These are phyloP conservation scores for Mortierella sp. DNA, from an alignment of 371 early-diverging fungal species.

Conservation along the genomic window DNA sequence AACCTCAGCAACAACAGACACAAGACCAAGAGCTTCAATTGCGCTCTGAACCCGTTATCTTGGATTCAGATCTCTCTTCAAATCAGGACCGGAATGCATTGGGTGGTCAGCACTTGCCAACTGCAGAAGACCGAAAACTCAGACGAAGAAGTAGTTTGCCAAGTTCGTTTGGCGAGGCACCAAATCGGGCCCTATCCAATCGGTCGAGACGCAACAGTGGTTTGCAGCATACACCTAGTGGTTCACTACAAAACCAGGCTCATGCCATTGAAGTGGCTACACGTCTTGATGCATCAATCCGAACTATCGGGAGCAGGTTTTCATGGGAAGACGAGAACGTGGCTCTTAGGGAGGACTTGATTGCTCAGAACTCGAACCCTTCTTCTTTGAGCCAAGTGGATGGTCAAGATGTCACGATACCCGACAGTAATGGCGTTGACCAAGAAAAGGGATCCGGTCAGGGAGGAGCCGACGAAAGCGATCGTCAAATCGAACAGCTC, in stretches of 20 bases:
- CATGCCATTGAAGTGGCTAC: background rate
- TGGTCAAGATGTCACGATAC: conserved; percentile 8
- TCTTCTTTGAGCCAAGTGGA: conserved; percentile 21
- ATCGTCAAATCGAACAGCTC: conserved; percentile 34
- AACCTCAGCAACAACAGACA: conserved; percentile 9
- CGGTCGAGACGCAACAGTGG: conserved; percentile 30
- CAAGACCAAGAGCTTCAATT: background rate
- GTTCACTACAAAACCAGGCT: background rate
- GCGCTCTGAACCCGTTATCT: background rate
- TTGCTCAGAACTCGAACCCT: background rate
- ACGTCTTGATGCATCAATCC: background rate
- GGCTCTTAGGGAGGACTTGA: conserved; percentile 4
- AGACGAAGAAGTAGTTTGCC: conserved; percentile 45
- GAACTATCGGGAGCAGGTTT: background rate
- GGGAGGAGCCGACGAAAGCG: conserved; percentile 8
- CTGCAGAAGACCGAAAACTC: conserved; percentile 21
- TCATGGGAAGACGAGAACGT: conserved; percentile 18
- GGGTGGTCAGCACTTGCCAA: background rate
- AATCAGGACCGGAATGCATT: background rate
- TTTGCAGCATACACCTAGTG: conserved; percentile 16
- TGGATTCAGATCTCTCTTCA: background rate
- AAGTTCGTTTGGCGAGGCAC: conserved; percentile 19
- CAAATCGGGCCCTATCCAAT: conserved; percentile 6
- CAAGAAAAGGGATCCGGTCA: background rate
- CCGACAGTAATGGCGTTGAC: background rate